Evolutionary conservation across 2,329 filamentous ascomycete species (phyloP), one percentile per base, ranked within the genome.

Genomic region (Seiridium cupressi): DNA sequence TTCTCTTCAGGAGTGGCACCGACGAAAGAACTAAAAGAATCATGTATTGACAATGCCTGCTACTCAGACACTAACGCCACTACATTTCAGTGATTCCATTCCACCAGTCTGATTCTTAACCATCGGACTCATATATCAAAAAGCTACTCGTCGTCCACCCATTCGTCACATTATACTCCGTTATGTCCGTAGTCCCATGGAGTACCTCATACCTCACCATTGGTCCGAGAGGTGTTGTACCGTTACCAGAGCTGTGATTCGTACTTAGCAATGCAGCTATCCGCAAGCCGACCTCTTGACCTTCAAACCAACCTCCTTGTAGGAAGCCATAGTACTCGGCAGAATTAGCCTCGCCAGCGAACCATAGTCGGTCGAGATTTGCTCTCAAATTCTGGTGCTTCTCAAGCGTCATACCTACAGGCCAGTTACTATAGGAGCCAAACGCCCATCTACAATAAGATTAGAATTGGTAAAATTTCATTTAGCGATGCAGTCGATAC

Each of bases 391-490:
- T 90, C 68, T 90, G 83, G 64, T 90, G 88, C 75, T 81, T 84
- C 66, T 89, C 83, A 0, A 90, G 76, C 0, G 84, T 87, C 44
- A 85, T 85, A 0, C 84, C 84, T 0, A 81, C 74, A 0, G 88
- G 88, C 88, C 87, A 90, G 70, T 89, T 89, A 42, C 84, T 87
- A 72, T 89, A 90, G 32, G 82, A 86, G 3, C 88, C 88, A 58
- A 81, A 84, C 0, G 78, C 71, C 80, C 79, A 82, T 35, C 62
- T 58, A 32, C 1, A 9, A 32, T 1, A 71, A 60, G 13, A 18
- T n/a, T 8, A 26, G 18, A 18, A 11, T 38, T 11, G 13, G 42
- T 48, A 8, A 8, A 4, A 9, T 36, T 1, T 11, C 6, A 35
- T 34, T 7, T 34, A 47, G 35, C 5, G 44, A 55, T 10, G 40